Conservation (phyloP, 495 filamentous ascomycete species). For the Podospora comata region DNA sequence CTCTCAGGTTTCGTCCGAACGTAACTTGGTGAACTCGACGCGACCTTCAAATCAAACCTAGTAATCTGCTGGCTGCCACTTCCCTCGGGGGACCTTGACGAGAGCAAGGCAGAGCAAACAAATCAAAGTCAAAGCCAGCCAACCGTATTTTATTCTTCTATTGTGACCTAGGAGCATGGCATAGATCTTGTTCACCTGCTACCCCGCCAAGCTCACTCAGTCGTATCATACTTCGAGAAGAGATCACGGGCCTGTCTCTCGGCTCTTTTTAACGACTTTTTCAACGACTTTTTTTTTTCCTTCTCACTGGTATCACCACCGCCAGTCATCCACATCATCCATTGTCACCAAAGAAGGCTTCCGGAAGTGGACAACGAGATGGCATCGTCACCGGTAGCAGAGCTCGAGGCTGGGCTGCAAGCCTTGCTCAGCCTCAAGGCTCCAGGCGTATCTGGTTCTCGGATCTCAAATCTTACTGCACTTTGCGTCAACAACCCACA, state of each 20-base stretch:
- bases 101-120: slow-evolving; percentile 7
- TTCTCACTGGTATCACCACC: not conserved
- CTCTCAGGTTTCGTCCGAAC: not conserved
- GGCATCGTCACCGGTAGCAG: slow-evolving; percentile 74
- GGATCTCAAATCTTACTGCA: slow-evolving; percentile 78
- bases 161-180: slow-evolving; percentile 31
- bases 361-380: slow-evolving; percentile 42
- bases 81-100: not conserved
- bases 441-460: slow-evolving; percentile 87
- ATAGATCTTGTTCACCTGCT: slow-evolving; percentile 19
- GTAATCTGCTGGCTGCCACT: not conserved
- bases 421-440: slow-evolving; percentile 88
- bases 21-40: not conserved
- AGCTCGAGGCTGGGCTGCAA: slow-evolving; percentile 85
- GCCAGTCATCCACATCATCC: slow-evolving; percentile 2
- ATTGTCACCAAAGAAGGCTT: not conserved
- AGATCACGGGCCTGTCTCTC: slow-evolving; percentile 3
- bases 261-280: too few relatives aligned
- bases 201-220: slow-evolving; percentile 6
- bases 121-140: slow-evolving; percentile 11
- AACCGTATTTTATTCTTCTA: slow-evolving; percentile 20
- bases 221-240: slow-evolving; percentile 4
- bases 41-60: not conserved
- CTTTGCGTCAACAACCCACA: slow-evolving; percentile 88
- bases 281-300: slow-evolving; percentile 4